Conservation (phyloP, 2,329 filamentous ascomycete species). For the Sporothrix inflata region DNA sequence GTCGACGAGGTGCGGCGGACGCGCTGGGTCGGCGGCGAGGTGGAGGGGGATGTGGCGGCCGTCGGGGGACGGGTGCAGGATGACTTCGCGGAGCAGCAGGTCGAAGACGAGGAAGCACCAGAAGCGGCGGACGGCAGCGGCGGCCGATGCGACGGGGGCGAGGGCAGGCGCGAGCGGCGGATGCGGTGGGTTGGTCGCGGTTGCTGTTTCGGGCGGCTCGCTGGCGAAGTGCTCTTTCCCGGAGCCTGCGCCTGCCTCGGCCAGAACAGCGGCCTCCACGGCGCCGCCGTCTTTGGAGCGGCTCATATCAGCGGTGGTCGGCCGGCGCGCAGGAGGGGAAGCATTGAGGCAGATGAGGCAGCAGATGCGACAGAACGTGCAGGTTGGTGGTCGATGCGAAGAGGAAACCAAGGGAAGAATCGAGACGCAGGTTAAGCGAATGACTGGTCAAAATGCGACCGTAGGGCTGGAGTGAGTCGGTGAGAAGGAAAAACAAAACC, state of each 20-base stretch:
- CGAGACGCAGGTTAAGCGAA: background rate
- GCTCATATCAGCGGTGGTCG: constrained; percentile 21
- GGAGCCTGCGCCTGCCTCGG: constrained; percentile 1
- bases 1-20: constrained; percentile 47
- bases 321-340: background rate
- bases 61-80: constrained; percentile 36
- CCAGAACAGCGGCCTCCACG: background rate
- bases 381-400: background rate
- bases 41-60: constrained; percentile 41
- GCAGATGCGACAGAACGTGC: background rate
- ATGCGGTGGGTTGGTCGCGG: background rate
- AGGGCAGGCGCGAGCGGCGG: background rate
- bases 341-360: background rate
- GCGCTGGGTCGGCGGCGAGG: constrained; percentile 42
- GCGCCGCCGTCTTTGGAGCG: constrained; percentile 4
- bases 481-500: background rate
- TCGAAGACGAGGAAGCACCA: constrained; percentile 50
- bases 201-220: background rate
- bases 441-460: constrained; percentile 11
- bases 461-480: background rate
- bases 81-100: constrained; percentile 39
- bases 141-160: background rate
- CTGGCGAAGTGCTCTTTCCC: background rate
- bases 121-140: constrained; percentile 31
- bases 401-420: background rate